Conservation (phyloP, 2,329 filamentous ascomycete species). For the Cladosporium sphaerospermum region DNA sequence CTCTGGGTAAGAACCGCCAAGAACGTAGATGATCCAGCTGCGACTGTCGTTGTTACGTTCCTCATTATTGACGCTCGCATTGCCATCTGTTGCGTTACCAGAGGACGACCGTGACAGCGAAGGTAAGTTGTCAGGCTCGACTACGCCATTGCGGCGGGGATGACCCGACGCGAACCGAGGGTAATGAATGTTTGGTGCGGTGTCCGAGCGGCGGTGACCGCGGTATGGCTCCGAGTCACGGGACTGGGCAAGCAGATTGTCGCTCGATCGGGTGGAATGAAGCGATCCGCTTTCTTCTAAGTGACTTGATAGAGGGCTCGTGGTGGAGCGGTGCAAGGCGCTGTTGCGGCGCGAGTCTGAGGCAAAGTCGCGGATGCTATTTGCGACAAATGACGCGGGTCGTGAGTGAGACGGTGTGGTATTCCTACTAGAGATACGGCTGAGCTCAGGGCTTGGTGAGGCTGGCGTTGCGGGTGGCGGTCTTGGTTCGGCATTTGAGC, state of each 20-base stretch:
- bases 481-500: conserved; percentile 40
- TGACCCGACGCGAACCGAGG: conserved; percentile 57
- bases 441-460: conserved; percentile 48
- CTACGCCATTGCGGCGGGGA: conserved; percentile 57
- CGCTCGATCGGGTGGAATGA: conserved; percentile 27
- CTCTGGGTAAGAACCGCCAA: conserved; percentile 63
- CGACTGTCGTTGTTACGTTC: conserved; percentile 41
- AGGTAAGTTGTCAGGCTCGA: conserved; percentile 51
- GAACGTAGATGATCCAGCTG: conserved; percentile 67
- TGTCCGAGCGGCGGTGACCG: conserved; percentile 28
- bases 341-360: conserved; percentile 27
- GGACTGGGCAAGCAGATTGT: conserved; percentile 22
- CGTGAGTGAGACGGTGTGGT: conserved; percentile 29
- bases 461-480: conserved; percentile 60
- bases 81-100: conserved; percentile 32
- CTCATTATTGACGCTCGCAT: conserved; percentile 23
- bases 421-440: conserved; percentile 38
- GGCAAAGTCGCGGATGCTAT: conserved; percentile 26
- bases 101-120: conserved; percentile 34
- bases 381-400: conserved; percentile 28
- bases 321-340: conserved; percentile 23
- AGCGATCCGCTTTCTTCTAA: conserved; percentile 30
- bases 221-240: conserved; percentile 22
- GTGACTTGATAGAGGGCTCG: conserved; percentile 27
- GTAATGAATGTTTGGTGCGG: conserved; percentile 32